Conservation (phyloP, 306 rosid species). For the Trichosanthes truncata region DNA sequence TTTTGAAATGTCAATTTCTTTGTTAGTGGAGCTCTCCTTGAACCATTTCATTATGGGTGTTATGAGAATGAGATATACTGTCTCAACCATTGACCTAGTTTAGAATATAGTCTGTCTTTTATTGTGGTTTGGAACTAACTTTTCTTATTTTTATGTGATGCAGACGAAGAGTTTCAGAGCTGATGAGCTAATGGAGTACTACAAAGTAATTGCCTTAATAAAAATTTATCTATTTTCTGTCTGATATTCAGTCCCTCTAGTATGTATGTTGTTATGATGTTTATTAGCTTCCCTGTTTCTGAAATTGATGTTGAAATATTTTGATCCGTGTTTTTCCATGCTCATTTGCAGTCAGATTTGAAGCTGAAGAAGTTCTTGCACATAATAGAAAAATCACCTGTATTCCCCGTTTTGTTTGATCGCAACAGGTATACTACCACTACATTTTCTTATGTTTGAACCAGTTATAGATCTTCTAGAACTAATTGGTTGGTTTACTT, state of each 20-base stretch:
- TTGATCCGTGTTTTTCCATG: slow-evolving; percentile 17
- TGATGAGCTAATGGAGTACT: slow-evolving; percentile 82
- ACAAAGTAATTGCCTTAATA: slow-evolving; percentile 55
- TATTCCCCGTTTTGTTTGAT: slow-evolving; percentile 78
- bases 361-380: slow-evolving; percentile 93
- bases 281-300: background rate
- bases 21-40: background rate
- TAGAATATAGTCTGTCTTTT: background rate
- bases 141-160: slow-evolving; percentile 2
- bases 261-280: background rate
- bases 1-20: background rate
- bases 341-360: slow-evolving; percentile 71
- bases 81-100: background rate
- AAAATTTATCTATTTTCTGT: background rate
- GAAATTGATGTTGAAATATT: background rate
- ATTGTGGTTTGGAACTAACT: slow-evolving; percentile 5
- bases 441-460: background rate
- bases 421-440: slow-evolving; percentile 41
- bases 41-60: background rate
- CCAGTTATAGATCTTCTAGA: background rate
- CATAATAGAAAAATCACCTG: slow-evolving; percentile 72
- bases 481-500: background rate
- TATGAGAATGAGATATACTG: background rate
- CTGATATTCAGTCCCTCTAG: slow-evolving; percentile 9
- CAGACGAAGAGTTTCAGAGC: slow-evolving; percentile 77